Percentiles rank a stretch among this genome's conserved stretches.
These are phyloP conservation scores for Amaranthus palmeri DNA, from an alignment of 148 eudicot genomes.

Conservation along the genomic window DNA sequence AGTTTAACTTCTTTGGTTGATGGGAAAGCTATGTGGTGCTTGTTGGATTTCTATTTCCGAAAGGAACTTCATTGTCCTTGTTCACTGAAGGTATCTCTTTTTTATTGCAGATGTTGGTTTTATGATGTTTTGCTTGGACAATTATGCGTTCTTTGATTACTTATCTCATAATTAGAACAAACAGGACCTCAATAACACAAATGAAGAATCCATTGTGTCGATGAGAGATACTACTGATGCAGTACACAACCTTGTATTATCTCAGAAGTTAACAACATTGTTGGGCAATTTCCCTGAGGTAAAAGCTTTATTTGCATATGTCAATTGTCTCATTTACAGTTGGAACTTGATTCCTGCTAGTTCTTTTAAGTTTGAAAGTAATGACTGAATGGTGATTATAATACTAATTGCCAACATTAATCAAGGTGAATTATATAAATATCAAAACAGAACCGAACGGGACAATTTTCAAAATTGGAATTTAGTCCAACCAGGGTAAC, in stretches of 20 bases:
- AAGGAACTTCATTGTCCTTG: slow-evolving; percentile 66
- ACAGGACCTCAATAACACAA: slow-evolving; percentile 46
- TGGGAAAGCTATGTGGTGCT: slow-evolving; percentile 98
- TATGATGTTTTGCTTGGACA: slow-evolving; percentile 4
- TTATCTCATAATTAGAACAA: slow-evolving; percentile 15
- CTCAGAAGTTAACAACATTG: slow-evolving; percentile 73
- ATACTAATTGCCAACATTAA: not conserved
- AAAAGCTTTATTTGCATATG: slow-evolving; percentile 8
- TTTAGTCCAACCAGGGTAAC: not conserved
- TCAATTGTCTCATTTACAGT: not conserved
- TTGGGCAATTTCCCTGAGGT: slow-evolving; percentile 94
- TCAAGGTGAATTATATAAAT: not conserved
- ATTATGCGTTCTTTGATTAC: slow-evolving; percentile 2
- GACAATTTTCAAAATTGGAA: not conserved
- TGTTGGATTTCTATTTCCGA: slow-evolving; percentile 84
- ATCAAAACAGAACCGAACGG: not conserved
- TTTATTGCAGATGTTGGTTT: not conserved
- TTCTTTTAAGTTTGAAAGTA: not conserved
- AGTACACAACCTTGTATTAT: slow-evolving; percentile 81
- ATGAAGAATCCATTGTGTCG: slow-evolving; percentile 66
- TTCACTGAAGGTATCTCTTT: slow-evolving; percentile 41
- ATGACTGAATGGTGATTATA: slow-evolving; percentile 1
- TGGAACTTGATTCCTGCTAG: slow-evolving; percentile 1
- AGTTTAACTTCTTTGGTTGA: slow-evolving; percentile 61
- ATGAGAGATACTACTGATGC: slow-evolving; percentile 76